Base-by-base conservation (phyloP, 2,329 filamentous ascomycete species). In the Fusarium cyanostomum region DNA sequence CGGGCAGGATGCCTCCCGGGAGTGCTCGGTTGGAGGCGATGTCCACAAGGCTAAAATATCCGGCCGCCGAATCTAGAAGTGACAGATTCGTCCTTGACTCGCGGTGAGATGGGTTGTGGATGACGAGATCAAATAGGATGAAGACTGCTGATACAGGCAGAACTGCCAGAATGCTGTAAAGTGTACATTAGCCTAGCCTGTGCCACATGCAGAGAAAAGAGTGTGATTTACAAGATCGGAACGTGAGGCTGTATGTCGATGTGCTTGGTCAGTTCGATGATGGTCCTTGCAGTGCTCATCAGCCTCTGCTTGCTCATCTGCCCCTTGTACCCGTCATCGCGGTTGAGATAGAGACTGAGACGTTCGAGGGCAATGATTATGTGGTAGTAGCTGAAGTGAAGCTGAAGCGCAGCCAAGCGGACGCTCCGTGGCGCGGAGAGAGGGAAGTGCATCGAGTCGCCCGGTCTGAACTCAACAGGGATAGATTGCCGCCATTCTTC, bases 201-300 rank as follows among this genome's bases (percentile, higher is more conserved):
- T 4, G 6, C 21, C 31, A n/a, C 31, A 2, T 7, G 5, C 31
- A 7, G 8, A 34, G 7, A 15, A 46, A 3, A 3, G 4, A 8
- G 28, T 12, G 16, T 3, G 15, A 39, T 68, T 68, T 68, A 78
- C 76, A 72, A 77, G 10, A 75, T 59, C 3, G 76, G 72, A 2
- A 73, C 70, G 33, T 77, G 69, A 1, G 73, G 66, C 31, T 73
- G 70, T 0, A 73, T 56, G 33, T 78, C 75, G 37, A 78, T 73
- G 41, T 70, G 70, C 27, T 55, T 63, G 2, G 71, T 74, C n/a
- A 78, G 52, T 35, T 78, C 75, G 18, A 77, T 67, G 5, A 77
- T 65, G 0, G 53, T 52, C 9, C 73, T 61, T 6, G 76, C 74
- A 7, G 73, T 63, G 7, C 31, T n/a, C 7, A 34, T 34, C 11